phyloP scores from a whole-genome alignment of 129 eudicot genomes.

The Ambrosia trifida region DNA sequence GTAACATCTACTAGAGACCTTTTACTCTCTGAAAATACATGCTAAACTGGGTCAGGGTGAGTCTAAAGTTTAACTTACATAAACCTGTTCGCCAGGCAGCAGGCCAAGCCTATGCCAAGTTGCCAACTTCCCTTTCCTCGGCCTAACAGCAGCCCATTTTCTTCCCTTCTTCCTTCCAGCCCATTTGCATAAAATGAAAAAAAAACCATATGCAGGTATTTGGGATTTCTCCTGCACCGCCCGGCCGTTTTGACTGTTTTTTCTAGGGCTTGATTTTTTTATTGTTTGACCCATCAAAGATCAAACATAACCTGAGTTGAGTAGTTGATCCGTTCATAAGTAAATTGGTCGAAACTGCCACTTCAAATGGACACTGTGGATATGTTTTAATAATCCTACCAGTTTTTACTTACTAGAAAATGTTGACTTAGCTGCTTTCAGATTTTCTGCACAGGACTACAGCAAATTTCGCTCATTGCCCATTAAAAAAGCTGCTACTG shows the following conservation, averaged over 20 bases:
- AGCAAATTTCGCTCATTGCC: constrained; percentile 65
- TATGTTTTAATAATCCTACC: constrained; percentile 17
- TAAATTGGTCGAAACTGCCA: background rate
- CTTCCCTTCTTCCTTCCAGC: no score
- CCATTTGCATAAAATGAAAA: no score
- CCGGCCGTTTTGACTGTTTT: background rate
- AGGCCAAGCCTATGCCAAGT: no score
- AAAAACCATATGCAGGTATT: no score
- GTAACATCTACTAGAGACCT: background rate
- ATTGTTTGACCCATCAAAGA: background rate
- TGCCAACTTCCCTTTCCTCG: no score
- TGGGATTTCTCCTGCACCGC: no score
- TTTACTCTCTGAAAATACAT: no score
- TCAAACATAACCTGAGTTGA: background rate
- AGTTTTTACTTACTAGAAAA: constrained; percentile 39
- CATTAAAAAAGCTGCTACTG: constrained; percentile 74
- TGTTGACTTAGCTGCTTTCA: constrained; percentile 62
- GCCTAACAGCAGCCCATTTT: no score
- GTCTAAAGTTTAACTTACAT: no score
- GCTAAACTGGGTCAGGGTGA: no score
- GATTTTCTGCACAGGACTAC: constrained; percentile 88
- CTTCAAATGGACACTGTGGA: constrained; percentile 12
- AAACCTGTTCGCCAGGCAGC: no score
- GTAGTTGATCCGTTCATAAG: background rate
- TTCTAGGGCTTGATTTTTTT: background rate